Evolutionary conservation across 2,329 filamentous ascomycete species (phyloP).

Genomic region (Colletotrichum euphorbiae): DNA sequence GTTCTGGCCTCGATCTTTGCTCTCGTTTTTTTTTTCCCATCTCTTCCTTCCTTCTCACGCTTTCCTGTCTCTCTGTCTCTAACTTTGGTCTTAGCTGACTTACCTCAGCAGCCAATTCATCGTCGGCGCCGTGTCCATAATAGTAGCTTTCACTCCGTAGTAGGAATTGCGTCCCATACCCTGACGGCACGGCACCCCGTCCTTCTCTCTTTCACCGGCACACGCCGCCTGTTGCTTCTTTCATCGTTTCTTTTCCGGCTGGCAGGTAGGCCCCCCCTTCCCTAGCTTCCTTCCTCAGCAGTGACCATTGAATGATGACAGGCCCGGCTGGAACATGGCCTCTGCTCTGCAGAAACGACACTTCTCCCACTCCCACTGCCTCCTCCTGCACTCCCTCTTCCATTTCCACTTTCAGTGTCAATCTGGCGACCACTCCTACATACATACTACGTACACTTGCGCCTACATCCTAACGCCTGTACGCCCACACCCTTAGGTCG

Average conservation of each 20-base stretch:
- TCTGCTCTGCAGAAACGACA: conserved; percentile 9
- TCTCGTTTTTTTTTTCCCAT: conserved; percentile 6
- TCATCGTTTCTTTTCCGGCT: conserved; percentile 38
- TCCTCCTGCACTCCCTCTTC: conserved; percentile 18
- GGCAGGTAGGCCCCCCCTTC: conserved; percentile 19
- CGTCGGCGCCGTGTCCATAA: neutral
- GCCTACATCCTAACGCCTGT: conserved; percentile 10
- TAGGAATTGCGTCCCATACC: neutral
- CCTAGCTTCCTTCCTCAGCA: conserved; percentile 19
- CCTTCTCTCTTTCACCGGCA: conserved; percentile 27
- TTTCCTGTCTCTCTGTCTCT: conserved; percentile 14
- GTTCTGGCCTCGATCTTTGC: conserved; percentile 25
- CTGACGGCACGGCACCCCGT: conserved; percentile 8
- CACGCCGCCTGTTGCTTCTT: conserved; percentile 37
- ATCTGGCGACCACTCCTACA: conserved; percentile 12
- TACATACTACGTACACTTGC: conserved; percentile 7
- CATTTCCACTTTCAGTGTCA: conserved; percentile 16
- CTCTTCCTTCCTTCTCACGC: conserved; percentile 10
- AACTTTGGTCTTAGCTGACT: conserved; percentile 8
- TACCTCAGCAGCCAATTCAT: neutral
- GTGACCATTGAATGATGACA: conserved; percentile 35
- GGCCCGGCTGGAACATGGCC: conserved; percentile 35
- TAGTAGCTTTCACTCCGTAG: too few species aligned
- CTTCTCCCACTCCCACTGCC: conserved; percentile 21
- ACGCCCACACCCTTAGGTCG: conserved; percentile 12